Evolutionary conservation across 495 filamentous ascomycete genomes (phyloP).

Genomic region (Evernia prunastri): DNA sequence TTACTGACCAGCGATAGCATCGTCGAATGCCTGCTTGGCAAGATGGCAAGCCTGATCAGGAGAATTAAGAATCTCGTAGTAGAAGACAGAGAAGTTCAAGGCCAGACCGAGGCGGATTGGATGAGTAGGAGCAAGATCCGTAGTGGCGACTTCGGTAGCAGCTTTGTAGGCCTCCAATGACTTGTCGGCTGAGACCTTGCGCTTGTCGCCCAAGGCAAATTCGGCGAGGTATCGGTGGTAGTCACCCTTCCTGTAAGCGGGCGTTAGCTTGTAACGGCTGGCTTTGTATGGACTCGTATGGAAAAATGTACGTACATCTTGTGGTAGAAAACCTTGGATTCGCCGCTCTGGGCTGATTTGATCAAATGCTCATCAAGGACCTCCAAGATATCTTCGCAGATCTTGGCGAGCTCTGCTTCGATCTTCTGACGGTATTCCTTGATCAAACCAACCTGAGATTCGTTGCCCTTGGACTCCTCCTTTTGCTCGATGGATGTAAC

Average conservation of each 20-base stretch:
- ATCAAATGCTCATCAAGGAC: slow-evolving; percentile 96
- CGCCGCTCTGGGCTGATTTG: slow-evolving; percentile 89
- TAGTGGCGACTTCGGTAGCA: slow-evolving; percentile 96
- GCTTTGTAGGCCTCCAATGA: slow-evolving; percentile 98
- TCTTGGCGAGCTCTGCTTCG: slow-evolving; percentile 95
- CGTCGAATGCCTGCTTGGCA: slow-evolving; percentile 98
- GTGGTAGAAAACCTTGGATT: slow-evolving; percentile 99
- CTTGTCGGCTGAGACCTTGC: slow-evolving; percentile 92
- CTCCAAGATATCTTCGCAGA: slow-evolving; percentile 97
- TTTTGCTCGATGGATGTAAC: slow-evolving; percentile 99
- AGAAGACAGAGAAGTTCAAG: slow-evolving; percentile 99
- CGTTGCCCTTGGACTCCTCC: slow-evolving; percentile 99
- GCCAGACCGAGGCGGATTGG: slow-evolving; percentile 97
- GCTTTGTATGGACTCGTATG: neutral
- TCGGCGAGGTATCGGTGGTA: slow-evolving; percentile 99
- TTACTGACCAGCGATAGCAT: slow-evolving; percentile 88
- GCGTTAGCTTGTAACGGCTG: neutral
- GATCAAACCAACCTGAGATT: slow-evolving; percentile 84
- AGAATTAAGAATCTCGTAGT: slow-evolving; percentile 99
- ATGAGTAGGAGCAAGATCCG: slow-evolving; percentile 95
- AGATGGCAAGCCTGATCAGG: slow-evolving; percentile 98
- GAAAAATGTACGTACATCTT: slow-evolving; percentile 68
- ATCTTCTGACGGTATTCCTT: slow-evolving; percentile 99
- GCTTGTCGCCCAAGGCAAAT: slow-evolving; percentile 95
- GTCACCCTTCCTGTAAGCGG: slow-evolving; percentile 82